A percentile compares a stretch with the other conserved stretches of the same genome.
These are phyloP conservation scores for Aphanomyces astaci DNA, from an alignment of 352 stramenopile genomes.

Conservation along the genomic window DNA sequence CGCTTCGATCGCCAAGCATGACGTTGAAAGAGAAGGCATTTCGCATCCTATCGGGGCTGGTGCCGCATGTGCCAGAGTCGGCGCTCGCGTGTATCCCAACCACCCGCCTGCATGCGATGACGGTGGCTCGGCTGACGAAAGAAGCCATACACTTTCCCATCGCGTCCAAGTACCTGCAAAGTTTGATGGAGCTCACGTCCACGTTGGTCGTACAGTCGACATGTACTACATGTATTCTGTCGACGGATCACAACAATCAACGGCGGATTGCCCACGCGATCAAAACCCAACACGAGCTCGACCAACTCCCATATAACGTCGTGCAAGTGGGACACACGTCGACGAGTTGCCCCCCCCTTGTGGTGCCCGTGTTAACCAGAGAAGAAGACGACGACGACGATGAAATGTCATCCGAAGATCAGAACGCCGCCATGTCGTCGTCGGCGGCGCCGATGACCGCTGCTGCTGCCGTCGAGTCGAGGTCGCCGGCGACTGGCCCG, in stretches of 20 bases:
- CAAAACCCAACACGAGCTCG: not conserved
- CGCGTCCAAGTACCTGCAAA: constrained; percentile 79
- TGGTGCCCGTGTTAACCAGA: constrained; percentile 34
- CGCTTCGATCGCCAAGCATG: constrained; percentile 76
- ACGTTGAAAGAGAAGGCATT: constrained; percentile 82
- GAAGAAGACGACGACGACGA: constrained; percentile 40
- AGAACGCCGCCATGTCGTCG: constrained; percentile 26
- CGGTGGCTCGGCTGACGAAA: constrained; percentile 62
- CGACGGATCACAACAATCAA: not conserved
- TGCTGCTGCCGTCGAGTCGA: constrained; percentile 40
- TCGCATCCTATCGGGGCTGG: constrained; percentile 58
- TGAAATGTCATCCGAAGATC: constrained; percentile 42
- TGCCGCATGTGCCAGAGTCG: constrained; percentile 52
- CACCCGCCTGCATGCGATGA: constrained; percentile 58
- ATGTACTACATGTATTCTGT: no score
- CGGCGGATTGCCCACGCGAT: not conserved
- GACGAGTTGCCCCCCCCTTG: no score
- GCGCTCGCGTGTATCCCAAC: constrained; percentile 35
- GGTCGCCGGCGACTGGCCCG: constrained; percentile 35
- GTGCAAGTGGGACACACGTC: no score
- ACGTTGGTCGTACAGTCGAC: constrained; percentile 23
- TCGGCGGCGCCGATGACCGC: constrained; percentile 30
- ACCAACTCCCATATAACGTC: constrained; percentile 6
- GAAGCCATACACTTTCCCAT: constrained; percentile 71
- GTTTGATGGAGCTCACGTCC: constrained; percentile 73